Percentiles rank a stretch among this genome's conserved stretches.
phyloP scores from a whole-genome alignment of 148 eudicot species.

The Camellia granthamiana region DNA sequence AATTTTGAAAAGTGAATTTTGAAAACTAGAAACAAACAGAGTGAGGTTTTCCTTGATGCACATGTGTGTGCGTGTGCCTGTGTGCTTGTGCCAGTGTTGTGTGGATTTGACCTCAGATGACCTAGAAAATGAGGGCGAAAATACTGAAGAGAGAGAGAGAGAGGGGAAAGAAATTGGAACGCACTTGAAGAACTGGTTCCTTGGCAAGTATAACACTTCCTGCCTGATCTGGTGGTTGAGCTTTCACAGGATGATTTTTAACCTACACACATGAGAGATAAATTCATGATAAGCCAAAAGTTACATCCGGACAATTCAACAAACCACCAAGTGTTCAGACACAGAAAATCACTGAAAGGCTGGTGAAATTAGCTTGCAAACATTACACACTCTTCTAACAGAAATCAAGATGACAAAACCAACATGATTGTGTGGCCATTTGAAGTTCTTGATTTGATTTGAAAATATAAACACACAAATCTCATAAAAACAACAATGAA shows the following conservation, averaged over 20 bases:
- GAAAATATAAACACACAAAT: not conserved
- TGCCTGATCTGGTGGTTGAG: constrained; percentile 73
- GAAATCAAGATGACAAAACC: not conserved
- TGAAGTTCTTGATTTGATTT: not conserved
- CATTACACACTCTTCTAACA: not conserved
- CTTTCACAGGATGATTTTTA: constrained; percentile 83
- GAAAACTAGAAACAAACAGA: not conserved
- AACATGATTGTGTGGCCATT: not conserved
- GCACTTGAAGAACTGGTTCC: constrained; percentile 88
- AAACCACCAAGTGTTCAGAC: not conserved
- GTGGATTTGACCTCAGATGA: not conserved
- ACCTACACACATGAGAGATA: constrained; percentile 39
- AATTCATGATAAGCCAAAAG: not conserved
- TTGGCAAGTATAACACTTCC: constrained; percentile 86
- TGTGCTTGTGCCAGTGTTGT: not conserved
- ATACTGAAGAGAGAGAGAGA: not conserved
- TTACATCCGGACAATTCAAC: not conserved
- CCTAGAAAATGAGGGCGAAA: not conserved
- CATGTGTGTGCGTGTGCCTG: not conserved
- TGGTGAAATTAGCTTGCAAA: constrained; percentile 1
- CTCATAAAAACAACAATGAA: not conserved
- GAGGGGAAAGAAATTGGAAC: not conserved
- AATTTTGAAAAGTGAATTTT: no score
- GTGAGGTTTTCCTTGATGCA: constrained; percentile 3
- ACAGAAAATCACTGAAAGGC: not conserved